phyloP scores from a whole-genome alignment of 2,329 filamentous ascomycete genomes.

The Fusarium avenaceum region DNA sequence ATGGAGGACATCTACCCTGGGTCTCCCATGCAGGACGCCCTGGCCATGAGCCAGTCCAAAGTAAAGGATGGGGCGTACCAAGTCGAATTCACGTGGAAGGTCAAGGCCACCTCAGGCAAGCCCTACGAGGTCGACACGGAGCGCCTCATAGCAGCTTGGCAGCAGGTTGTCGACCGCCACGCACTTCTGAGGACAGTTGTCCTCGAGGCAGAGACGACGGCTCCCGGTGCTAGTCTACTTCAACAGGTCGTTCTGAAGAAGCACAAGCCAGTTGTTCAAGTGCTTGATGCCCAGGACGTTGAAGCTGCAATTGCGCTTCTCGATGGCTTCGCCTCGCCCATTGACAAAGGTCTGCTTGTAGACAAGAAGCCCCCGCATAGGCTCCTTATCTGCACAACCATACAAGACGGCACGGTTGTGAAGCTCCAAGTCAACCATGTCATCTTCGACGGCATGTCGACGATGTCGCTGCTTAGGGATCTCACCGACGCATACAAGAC shows the following conservation, averaged over 20 bases:
- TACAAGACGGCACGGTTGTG: not conserved
- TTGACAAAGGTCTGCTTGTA: not conserved
- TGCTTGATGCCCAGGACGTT: not conserved
- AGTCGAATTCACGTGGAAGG: not conserved
- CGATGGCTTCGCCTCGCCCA: not conserved
- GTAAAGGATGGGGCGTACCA: not conserved
- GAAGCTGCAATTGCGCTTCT: not conserved
- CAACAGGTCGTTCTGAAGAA: constrained; percentile 7
- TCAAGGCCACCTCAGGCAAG: not conserved
- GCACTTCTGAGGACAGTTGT: constrained; percentile 1
- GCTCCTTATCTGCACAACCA: not conserved
- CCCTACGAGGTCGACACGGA: not conserved
- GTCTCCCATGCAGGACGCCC: not conserved
- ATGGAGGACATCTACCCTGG: constrained; percentile 1
- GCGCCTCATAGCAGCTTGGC: not conserved
- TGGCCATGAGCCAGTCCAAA: constrained; percentile 1
- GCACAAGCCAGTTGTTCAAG: not conserved
- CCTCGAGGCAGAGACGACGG: not conserved
- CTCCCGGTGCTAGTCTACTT: not conserved
- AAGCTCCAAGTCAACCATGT: constrained; percentile 2
- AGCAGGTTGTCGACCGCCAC: not conserved
- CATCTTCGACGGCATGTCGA: not conserved
- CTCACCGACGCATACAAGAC: not conserved
- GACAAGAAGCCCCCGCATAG: constrained; percentile 1
- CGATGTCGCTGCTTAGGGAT: not conserved